Evolutionary conservation across 495 filamentous ascomycete species (phyloP), one percentile per base, ranked within the genome.

Genomic region (Aspergillus funiculosus): DNA sequence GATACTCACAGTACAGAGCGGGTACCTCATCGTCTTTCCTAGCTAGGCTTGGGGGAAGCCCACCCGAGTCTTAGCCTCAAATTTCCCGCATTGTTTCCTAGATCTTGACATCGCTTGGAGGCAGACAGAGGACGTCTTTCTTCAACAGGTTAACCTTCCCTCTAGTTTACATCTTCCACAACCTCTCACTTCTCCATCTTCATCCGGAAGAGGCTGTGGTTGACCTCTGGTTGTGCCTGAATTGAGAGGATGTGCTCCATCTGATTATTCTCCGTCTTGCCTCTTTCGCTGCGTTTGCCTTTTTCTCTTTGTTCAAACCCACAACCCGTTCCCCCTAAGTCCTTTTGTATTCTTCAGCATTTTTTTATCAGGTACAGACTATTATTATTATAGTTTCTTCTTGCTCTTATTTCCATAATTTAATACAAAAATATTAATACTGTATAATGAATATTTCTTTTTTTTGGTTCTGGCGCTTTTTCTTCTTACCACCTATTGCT

Each of bases 51-150:
- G 20, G n/a, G n/a, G n/a, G n/a, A n/a, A 46, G 15, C 13, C 48
- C 35, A 45, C 48, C 41, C n/a, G 40, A 40, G 41, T 42, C 42
- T 35, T 29, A 39, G 25, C 14, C 26, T 32, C 20, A 20, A 13
- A 29, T 30, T 44, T 46, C 43, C 52, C 52, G 52, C 52, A 54
- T 35, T 42, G 43, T 26, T 44, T 50, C 41, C 47, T 43, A 46
- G 14, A 46, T 39, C 38, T 31, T 37, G 51, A 48, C 13, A 34
- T n/a, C 44, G 52, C 42, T 43, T 30, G 43, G 22, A 46, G 32
- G n/a, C n/a, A n/a, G n/a, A n/a, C n/a, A n/a, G n/a, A n/a, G n/a
- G n/a, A n/a, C n/a, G n/a, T n/a, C n/a, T n/a, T n/a, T n/a, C n/a
- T n/a, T n/a, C n/a, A n/a, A n/a, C n/a, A n/a, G n/a, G n/a, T n/a